These are phyloP conservation scores for Rasamsonia emersonii DNA, from an alignment of 2,329 filamentous ascomycete genomes.

Conservation along the genomic window DNA sequence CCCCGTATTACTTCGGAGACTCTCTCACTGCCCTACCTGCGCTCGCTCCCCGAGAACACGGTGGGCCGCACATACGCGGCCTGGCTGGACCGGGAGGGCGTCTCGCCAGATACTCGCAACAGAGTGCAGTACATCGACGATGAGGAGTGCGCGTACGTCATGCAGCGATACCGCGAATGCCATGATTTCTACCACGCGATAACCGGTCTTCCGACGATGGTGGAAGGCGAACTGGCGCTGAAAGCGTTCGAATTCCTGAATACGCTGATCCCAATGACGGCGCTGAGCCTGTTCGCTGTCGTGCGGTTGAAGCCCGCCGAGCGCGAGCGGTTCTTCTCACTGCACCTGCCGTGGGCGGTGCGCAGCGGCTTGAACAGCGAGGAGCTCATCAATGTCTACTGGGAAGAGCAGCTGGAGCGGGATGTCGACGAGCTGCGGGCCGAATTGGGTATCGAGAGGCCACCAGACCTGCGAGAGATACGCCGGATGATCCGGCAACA, in stretches of 20 bases:
- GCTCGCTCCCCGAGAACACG: constrained; percentile 60
- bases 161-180: constrained; percentile 95
- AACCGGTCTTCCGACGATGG: constrained; percentile 78
- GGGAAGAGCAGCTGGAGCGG: constrained; percentile 87
- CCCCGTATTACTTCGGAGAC: constrained; percentile 75
- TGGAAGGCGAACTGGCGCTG: constrained; percentile 95
- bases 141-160: constrained; percentile 92
- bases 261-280: constrained; percentile 90
- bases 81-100: constrained; percentile 92
- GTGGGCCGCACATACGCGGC: constrained; percentile 74
- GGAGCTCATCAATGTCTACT: constrained; percentile 92
- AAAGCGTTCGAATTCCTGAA: constrained; percentile 98
- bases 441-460: constrained; percentile 75
- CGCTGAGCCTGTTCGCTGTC: constrained; percentile 67
- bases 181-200: constrained; percentile 98
- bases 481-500: constrained; percentile 61
- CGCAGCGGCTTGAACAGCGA: constrained; percentile 67
- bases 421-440: constrained; percentile 67
- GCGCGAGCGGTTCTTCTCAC: constrained; percentile 54
- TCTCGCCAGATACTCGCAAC: constrained; percentile 81
- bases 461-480: constrained; percentile 74
- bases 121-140: constrained; percentile 86
- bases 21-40: constrained; percentile 60
- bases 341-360: constrained; percentile 79
- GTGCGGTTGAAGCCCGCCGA: constrained; percentile 56